Evolutionary conservation across 495 filamentous ascomycete species (phyloP), one percentile per base, ranked within the genome.

Genomic region (Penicillium dipodomyicola): DNA sequence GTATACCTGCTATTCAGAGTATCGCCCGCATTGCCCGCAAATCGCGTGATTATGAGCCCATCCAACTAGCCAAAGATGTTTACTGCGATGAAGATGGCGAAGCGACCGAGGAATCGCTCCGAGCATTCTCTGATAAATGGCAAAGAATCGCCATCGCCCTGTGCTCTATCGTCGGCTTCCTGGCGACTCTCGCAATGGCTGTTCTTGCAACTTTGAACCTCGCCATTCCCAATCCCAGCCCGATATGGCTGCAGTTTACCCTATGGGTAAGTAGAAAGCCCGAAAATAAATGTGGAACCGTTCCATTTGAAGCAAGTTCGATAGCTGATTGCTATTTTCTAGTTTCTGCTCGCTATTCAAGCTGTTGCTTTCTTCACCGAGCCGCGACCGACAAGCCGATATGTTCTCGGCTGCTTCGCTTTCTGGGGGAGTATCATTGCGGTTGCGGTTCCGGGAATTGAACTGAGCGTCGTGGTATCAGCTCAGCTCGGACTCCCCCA

Each of bases 341-440:
- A 74, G 75, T 27, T 59, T 27, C 39, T 71, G 1, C 63, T 74
- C 1, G 55, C 60, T 23, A 27, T 71, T 33, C 73, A 77, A 59
- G 57, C 71, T 0, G 44, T 73, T 20, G 65, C 69, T 15, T 65
- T 77, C 11, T 72, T 73, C 52, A 61, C 64, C 1, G 75, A 77
- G 29, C 59, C 67, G 1, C 67, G 67, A 9, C 65, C 67, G 29
- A 65, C 67, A 1, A 46, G 57, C 23, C 60, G 71, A 33, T 77
- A 70, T 29, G 40, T 27, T 5, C 65, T 75, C 0, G 66, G 68
- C 40, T 48, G 64, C 30, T 69, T 65, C 32, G 65, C 62, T 0
- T 73, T 76, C 49, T 68, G 55, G 33, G 63, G 68, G 1, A 74
- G 72, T 52, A 0, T 69, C 0, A 27, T 72, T 17, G 55, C 68